phyloP scores from a whole-genome alignment of 306 rosid species.

The Castanea mollissima region DNA sequence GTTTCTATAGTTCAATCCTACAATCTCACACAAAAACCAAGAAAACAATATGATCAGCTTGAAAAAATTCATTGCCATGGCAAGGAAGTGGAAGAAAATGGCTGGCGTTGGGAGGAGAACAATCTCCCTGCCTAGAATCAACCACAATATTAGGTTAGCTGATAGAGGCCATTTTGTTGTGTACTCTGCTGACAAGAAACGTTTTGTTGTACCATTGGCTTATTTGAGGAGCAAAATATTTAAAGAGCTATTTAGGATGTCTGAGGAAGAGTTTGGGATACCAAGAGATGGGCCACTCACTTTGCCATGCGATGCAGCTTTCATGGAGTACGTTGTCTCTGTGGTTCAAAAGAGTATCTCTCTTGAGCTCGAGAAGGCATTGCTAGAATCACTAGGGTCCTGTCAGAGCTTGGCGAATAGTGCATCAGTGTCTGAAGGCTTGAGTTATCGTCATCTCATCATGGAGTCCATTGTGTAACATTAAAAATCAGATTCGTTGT shows the following conservation, averaged over 20 bases:
- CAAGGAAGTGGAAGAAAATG: constrained; percentile 32
- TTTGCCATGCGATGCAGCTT: constrained; percentile 28
- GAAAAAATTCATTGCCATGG: constrained; percentile 21
- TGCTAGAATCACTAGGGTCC: constrained; percentile 21
- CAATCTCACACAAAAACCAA: neutral
- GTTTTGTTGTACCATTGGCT: constrained; percentile 31
- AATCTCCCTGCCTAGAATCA: constrained; percentile 21
- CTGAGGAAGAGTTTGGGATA: constrained; percentile 30
- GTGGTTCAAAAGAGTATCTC: constrained; percentile 5
- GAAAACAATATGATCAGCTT: constrained; percentile 19
- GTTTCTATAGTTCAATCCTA: neutral
- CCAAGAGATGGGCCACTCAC: constrained; percentile 32
- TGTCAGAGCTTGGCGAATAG: neutral
- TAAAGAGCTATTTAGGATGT: constrained; percentile 30
- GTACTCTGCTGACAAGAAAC: constrained; percentile 18
- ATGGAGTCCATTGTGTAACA: neutral
- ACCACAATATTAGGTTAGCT: neutral
- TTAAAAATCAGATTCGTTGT: too few species aligned
- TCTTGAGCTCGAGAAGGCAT: constrained; percentile 20
- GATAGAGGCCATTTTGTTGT: constrained; percentile 36
- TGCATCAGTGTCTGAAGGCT: neutral
- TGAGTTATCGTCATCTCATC: neutral
- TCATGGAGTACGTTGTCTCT: constrained; percentile 25
- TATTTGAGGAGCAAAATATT: constrained; percentile 23
- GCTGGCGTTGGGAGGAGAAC: constrained; percentile 16